A percentile compares a stretch with the other conserved stretches of the same genome.
Conservation (phyloP, 1,139 yeast species). For the Pichia sp. region DNA sequence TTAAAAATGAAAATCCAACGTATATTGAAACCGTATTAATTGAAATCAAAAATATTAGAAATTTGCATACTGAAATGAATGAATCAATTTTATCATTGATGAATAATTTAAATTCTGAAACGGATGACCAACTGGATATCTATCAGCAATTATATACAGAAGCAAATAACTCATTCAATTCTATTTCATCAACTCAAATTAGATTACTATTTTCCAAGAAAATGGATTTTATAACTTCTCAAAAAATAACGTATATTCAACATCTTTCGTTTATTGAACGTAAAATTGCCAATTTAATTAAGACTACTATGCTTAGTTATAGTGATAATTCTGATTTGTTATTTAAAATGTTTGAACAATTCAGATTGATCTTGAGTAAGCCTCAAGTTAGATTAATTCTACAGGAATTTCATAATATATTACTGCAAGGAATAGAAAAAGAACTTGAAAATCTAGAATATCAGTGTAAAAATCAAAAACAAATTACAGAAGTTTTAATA, state of each 20-base stretch:
- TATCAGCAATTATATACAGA: slow-evolving; percentile 22
- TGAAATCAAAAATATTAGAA: slow-evolving; percentile 42
- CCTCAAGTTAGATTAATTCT: slow-evolving; percentile 49
- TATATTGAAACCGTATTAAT: slow-evolving; percentile 43
- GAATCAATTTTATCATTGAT: slow-evolving; percentile 26
- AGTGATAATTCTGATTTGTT: slow-evolving; percentile 38
- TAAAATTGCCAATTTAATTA: slow-evolving; percentile 36
- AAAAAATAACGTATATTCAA: slow-evolving; percentile 35
- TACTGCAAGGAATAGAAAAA: slow-evolving; percentile 40
- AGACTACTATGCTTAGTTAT: slow-evolving; percentile 35
- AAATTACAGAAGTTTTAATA: slow-evolving; percentile 31
- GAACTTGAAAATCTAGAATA: slow-evolving; percentile 40
- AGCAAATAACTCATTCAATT: slow-evolving; percentile 37
- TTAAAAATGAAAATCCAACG: slow-evolving; percentile 45
- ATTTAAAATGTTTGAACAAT: slow-evolving; percentile 44
- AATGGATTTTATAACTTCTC: slow-evolving; percentile 12
- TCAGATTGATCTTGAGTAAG: slow-evolving; percentile 41
- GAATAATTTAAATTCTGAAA: slow-evolving; percentile 23
- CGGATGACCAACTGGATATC: slow-evolving; percentile 19
- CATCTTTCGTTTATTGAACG: slow-evolving; percentile 41
- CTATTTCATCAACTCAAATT: slow-evolving; percentile 27
- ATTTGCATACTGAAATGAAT: slow-evolving; percentile 42
- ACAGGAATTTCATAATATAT: slow-evolving; percentile 47
- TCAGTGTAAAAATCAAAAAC: slow-evolving; percentile 33
- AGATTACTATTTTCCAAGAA: neutral